Base-by-base conservation (phyloP, 495 filamentous ascomycete genomes). In the Chaetomidium leptoderma region DNA sequence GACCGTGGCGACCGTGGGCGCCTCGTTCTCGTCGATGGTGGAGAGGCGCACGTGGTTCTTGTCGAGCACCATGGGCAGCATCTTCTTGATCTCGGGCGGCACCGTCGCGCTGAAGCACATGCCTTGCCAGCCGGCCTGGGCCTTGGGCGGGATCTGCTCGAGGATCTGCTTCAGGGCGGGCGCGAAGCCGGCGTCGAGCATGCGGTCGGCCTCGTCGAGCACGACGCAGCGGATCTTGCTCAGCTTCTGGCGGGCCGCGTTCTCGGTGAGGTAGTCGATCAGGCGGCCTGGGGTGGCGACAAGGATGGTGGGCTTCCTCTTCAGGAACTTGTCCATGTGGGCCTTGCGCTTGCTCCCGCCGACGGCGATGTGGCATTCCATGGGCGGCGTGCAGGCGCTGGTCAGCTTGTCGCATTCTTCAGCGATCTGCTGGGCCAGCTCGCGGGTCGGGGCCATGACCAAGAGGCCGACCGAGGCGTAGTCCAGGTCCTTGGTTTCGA, bases 31-130 rank as follows among this genome's bases (percentile, higher is more conserved):
- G 77, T 95, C 95, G 23, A 96, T 73, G 66, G 87, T 90, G 2
- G 70, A 95, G 88, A 97, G 95, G 63, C 90, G 82, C 2, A 91
- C 83, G 62, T 92, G 92, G 78, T 95, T 88, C 89, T 96, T 92
- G 80, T 9, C 21, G 13, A 97, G 62, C n/a, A 97, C 82, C 90
- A 96, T 73, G 89, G 95, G 67, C 67, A 93, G 93, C 65, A 97
- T 88, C 78, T 96, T 90, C 52, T 97, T 83, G 63, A 97, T 92
- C 67, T 95, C 95, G 0, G 84, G 86, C 57, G 81, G 86, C 77
- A 96, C 87, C 10, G 92, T 97, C 1, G 92, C 92, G 39, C 86
- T 91, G 80, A 96, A 97, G 43, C 96, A 87, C 66, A 93, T 92
- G 57, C 96, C 92, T 83, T 97, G 92, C 69, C 69, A 71, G 9